Evolutionary conservation across 306 rosid genomes (phyloP).

Genomic region (Pyrus betulifolia): DNA sequence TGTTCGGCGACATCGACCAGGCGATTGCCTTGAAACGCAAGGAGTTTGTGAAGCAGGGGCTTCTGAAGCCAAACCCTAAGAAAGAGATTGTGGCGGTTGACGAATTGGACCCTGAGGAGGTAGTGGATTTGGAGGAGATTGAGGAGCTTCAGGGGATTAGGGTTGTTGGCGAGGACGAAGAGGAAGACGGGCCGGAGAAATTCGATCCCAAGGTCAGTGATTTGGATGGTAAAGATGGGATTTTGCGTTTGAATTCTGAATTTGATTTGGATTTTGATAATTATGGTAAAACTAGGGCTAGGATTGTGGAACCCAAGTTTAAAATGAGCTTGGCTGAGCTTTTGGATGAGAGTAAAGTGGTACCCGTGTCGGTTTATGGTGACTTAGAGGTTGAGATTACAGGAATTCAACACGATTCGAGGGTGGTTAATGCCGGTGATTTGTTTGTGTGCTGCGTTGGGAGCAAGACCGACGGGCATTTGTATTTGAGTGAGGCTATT

Average conservation of each 20-base stretch:
- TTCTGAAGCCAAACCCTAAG: slow-evolving; percentile 75
- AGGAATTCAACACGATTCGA: slow-evolving; percentile 88
- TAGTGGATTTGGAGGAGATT: slow-evolving; percentile 73
- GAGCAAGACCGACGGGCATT: slow-evolving; percentile 51
- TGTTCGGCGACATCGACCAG: slow-evolving; percentile 79
- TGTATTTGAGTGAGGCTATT: slow-evolving; percentile 83
- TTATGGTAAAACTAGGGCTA: slow-evolving; percentile 61
- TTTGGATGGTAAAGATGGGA: slow-evolving; percentile 15
- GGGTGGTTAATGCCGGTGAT: slow-evolving; percentile 60
- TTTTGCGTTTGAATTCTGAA: slow-evolving; percentile 28
- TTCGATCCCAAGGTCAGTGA: slow-evolving; percentile 23
- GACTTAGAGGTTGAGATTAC: slow-evolving; percentile 80
- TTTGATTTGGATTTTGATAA: slow-evolving; percentile 82
- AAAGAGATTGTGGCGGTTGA: slow-evolving; percentile 28
- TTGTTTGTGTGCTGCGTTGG: slow-evolving; percentile 82
- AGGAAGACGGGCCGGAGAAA: slow-evolving; percentile 20
- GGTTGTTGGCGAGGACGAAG: slow-evolving; percentile 22
- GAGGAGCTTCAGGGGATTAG: slow-evolving; percentile 53
- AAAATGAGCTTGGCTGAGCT: slow-evolving; percentile 81
- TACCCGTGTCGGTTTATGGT: slow-evolving; percentile 78
- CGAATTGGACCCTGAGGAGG: slow-evolving; percentile 66
- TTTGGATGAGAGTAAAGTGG: slow-evolving; percentile 89
- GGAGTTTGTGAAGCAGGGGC: slow-evolving; percentile 84
- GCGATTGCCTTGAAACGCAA: slow-evolving; percentile 82
- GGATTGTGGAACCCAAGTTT: slow-evolving; percentile 79